phyloP scores from a whole-genome alignment of 495 filamentous ascomycete genomes.

The Pseudomonodictys pantanalensis region DNA sequence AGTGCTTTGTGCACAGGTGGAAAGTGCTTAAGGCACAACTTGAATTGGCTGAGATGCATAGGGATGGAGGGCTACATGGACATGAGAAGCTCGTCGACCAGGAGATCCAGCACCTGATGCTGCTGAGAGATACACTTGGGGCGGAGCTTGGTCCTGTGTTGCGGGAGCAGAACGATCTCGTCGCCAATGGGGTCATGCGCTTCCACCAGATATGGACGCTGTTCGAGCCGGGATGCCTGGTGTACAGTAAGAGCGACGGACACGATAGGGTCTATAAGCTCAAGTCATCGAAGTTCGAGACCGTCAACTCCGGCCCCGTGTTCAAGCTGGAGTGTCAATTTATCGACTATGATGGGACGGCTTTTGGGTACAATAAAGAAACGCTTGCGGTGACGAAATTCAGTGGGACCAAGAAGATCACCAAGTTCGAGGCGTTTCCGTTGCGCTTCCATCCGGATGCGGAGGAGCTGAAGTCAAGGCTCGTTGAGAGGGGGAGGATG shows the following conservation, averaged over 20 bases:
- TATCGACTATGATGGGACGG: slow-evolving; percentile 59
- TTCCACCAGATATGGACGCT: slow-evolving; percentile 55
- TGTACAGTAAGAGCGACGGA: slow-evolving; percentile 41
- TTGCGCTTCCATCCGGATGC: slow-evolving; percentile 52
- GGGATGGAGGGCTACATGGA: slow-evolving; percentile 2
- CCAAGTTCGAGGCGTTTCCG: slow-evolving; percentile 54
- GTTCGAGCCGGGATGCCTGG: slow-evolving; percentile 47
- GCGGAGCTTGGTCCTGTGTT: slow-evolving; percentile 57
- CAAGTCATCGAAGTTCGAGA: slow-evolving; percentile 27
- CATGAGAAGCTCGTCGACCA: slow-evolving; percentile 37
- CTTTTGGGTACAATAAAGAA: slow-evolving; percentile 50
- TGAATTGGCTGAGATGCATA: too few species aligned
- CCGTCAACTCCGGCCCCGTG: slow-evolving; percentile 22
- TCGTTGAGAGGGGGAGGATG: slow-evolving; percentile 33
- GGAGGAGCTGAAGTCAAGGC: slow-evolving; percentile 35
- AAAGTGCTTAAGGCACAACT: slow-evolving; percentile 45
- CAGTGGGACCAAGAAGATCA: slow-evolving; percentile 55
- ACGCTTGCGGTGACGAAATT: slow-evolving; percentile 49
- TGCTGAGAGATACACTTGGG: slow-evolving; percentile 54
- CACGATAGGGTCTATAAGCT: slow-evolving; percentile 42
- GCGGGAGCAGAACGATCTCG: slow-evolving; percentile 52
- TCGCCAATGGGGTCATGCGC: slow-evolving; percentile 55
- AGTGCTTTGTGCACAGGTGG: slow-evolving; percentile 66
- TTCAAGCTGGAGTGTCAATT: slow-evolving; percentile 40
- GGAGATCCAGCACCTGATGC: slow-evolving; percentile 51